Evolutionary conservation across 2,329 filamentous ascomycete species (phyloP).

Genomic region (Sporothrix pallida): DNA sequence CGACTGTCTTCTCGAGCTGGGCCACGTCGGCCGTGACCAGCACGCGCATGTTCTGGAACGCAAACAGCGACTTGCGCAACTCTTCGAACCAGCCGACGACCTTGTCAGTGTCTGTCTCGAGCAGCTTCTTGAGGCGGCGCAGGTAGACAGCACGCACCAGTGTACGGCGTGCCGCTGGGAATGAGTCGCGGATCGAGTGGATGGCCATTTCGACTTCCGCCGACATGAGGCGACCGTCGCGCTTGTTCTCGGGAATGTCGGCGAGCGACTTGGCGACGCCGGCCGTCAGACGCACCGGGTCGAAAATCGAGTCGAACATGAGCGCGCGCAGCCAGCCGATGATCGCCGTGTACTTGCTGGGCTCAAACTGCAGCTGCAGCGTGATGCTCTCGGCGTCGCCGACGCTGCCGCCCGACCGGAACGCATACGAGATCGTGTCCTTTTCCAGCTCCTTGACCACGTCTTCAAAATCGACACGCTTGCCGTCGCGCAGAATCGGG

Average conservation of each 20-base stretch:
- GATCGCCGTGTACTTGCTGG: constrained; percentile 81
- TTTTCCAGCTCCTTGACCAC: constrained; percentile 89
- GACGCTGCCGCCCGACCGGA: constrained; percentile 70
- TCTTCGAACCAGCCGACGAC: constrained; percentile 80
- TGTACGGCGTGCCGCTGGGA: constrained; percentile 77
- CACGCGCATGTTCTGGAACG: constrained; percentile 82
- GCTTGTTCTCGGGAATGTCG: constrained; percentile 90
- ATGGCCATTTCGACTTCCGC: constrained; percentile 74
- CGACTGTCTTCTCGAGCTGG: constrained; percentile 70
- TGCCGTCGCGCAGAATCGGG: constrained; percentile 77
- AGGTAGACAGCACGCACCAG: constrained; percentile 88
- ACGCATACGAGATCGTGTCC: constrained; percentile 83
- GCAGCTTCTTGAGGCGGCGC: constrained; percentile 79
- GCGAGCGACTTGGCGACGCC: constrained; percentile 80
- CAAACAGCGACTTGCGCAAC: constrained; percentile 76
- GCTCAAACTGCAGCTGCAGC: constrained; percentile 84
- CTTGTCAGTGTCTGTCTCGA: constrained; percentile 75
- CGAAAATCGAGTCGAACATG: constrained; percentile 88
- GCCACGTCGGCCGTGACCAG: constrained; percentile 81
- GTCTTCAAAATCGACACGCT: constrained; percentile 84
- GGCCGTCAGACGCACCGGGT: constrained; percentile 68
- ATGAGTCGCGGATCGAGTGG: constrained; percentile 77
- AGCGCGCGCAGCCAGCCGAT: constrained; percentile 85
- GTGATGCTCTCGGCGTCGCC: constrained; percentile 82
- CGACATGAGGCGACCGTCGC: constrained; percentile 75